Conservation (phyloP, 306 rosid species). For the Ormosia semicastrata region DNA sequence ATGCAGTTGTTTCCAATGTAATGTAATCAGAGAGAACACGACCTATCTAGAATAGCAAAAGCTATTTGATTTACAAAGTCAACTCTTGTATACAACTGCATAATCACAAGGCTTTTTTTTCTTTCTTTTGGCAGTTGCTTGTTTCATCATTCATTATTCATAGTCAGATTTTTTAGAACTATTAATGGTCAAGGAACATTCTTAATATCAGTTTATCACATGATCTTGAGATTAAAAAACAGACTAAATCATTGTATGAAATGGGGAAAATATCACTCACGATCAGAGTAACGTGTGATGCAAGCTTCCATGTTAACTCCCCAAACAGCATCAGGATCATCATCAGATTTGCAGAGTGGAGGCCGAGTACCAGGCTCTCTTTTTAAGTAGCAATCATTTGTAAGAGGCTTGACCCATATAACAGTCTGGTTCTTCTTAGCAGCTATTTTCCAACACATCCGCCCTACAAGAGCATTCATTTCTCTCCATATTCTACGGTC, state of each 20-base stretch:
- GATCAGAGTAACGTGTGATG: slow-evolving; percentile 74
- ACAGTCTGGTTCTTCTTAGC: slow-evolving; percentile 86
- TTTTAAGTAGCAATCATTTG: slow-evolving; percentile 80
- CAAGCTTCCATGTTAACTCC: slow-evolving; percentile 86
- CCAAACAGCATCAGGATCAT: slow-evolving; percentile 87
- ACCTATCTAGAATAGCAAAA: slow-evolving; percentile 5
- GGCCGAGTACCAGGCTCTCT: slow-evolving; percentile 70
- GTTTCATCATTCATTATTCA: not conserved
- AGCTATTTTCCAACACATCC: slow-evolving; percentile 91
- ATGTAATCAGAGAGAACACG: slow-evolving; percentile 13
- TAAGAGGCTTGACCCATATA: slow-evolving; percentile 90
- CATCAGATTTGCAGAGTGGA: slow-evolving; percentile 75
- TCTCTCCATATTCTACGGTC: slow-evolving; percentile 79
- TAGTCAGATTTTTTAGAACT: not conserved
- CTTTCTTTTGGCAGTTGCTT: not conserved
- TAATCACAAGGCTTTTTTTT: not conserved
- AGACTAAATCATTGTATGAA: slow-evolving; percentile 12
- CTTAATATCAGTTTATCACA: not conserved
- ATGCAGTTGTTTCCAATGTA: not conserved
- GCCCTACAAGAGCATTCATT: slow-evolving; percentile 77
- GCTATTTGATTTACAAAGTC: not conserved
- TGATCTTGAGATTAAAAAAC: not conserved
- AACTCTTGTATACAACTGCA: not conserved
- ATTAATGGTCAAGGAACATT: not conserved
- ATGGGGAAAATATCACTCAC: slow-evolving; percentile 48